Evolutionary conservation across 2,329 filamentous ascomycete genomes (phyloP).

Genomic region (Apiospora malaysiana): DNA sequence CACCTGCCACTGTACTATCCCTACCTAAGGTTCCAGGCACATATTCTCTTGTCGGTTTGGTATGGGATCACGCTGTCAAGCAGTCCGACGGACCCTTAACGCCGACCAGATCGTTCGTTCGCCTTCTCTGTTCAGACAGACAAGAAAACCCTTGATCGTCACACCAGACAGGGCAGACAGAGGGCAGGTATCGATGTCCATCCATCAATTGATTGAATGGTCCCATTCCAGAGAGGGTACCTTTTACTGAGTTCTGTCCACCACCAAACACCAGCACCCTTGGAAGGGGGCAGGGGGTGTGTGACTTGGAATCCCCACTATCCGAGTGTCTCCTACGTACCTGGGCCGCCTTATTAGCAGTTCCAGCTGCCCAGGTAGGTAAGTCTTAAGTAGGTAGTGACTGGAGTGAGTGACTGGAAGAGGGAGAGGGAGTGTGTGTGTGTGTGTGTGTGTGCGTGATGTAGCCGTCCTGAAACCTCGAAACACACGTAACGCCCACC

Average conservation of each 20-base stretch:
- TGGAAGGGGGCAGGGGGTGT: constrained; percentile 10
- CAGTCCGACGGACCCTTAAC: not conserved
- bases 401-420: not conserved
- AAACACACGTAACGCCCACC: constrained; percentile 18
- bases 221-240: constrained; percentile 10
- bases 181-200: no score
- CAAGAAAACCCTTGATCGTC: no score
- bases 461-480: constrained; percentile 17
- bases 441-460: no score
- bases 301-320: constrained; percentile 11
- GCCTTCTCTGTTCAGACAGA: not conserved
- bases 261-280: constrained; percentile 14
- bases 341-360: constrained; percentile 11
- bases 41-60: not conserved
- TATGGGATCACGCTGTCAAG: not conserved
- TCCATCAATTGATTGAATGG: no score
- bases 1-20: not conserved
- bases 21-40: constrained; percentile 17
- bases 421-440: no score
- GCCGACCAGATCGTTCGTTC: not conserved
- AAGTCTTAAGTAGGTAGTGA: not conserved
- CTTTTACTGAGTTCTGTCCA: no score
- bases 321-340: not conserved
- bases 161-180: no score
- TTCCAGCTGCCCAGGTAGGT: not conserved